Conservation (phyloP, 176 grass and related monocot genomes). For the Eleusine indica region DNA sequence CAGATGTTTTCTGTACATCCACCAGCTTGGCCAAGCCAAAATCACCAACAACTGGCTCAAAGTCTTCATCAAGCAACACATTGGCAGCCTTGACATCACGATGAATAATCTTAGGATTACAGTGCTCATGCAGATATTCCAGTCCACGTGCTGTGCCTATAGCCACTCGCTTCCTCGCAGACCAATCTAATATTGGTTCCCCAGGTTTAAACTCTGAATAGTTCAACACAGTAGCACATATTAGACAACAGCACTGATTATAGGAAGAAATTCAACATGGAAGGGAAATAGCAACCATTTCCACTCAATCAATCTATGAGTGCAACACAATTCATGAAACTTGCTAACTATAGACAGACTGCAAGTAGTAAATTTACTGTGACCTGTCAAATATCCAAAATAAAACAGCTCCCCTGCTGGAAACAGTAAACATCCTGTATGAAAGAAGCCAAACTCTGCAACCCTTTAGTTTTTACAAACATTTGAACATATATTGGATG, state of each 20-base stretch:
- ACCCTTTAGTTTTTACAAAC: slow-evolving; percentile 3
- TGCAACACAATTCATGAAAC: slow-evolving; percentile 23
- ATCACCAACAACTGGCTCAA: slow-evolving; percentile 91
- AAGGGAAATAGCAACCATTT: slow-evolving; percentile 14
- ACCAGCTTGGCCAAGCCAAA: slow-evolving; percentile 94
- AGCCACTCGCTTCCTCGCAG: slow-evolving; percentile 82
- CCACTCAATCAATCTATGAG: slow-evolving; percentile 11
- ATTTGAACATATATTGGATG: neutral
- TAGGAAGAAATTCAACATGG: neutral
- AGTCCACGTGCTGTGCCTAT: slow-evolving; percentile 90
- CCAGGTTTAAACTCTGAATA: slow-evolving; percentile 86
- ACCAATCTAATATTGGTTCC: slow-evolving; percentile 86
- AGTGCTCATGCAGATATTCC: slow-evolving; percentile 97
- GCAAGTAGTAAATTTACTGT: neutral
- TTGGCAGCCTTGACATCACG: slow-evolving; percentile 97
- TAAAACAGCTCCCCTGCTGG: neutral
- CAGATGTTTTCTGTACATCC: slow-evolving; percentile 92
- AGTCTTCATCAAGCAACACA: slow-evolving; percentile 91
- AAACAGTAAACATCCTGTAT: neutral
- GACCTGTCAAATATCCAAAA: neutral
- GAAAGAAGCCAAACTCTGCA: slow-evolving; percentile 11
- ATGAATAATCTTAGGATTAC: slow-evolving; percentile 97
- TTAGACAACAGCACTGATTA: slow-evolving; percentile 8
- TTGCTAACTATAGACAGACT: slow-evolving; percentile 8
- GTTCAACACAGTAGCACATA: slow-evolving; percentile 24